Evolutionary conservation across 352 stramenopile species (phyloP).

Genomic region (Phytophthora idaei): DNA sequence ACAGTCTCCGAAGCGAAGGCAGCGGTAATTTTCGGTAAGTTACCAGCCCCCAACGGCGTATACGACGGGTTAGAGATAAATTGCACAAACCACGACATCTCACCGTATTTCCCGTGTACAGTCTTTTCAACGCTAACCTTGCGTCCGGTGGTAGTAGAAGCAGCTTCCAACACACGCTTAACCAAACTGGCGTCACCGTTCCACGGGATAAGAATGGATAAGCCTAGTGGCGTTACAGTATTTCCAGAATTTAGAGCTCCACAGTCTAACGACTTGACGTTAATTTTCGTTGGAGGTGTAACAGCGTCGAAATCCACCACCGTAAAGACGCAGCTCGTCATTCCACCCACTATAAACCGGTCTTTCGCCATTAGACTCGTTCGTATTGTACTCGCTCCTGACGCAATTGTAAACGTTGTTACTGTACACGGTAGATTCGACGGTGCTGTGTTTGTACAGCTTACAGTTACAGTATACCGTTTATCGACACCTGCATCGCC

Average conservation of each 20-base stretch:
- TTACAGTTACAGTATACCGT: conserved; percentile 35
- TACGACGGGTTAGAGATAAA: conserved; percentile 93
- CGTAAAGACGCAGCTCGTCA: conserved; percentile 59
- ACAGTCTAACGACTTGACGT: conserved; percentile 47
- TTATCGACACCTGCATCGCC: conserved; percentile 65
- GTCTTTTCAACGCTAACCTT: conserved; percentile 87
- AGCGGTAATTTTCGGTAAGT: conserved; percentile 76
- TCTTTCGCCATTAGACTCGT: conserved; percentile 39
- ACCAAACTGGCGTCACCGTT: conserved; percentile 66
- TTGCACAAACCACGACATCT: conserved; percentile 92
- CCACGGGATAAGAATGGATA: conserved; percentile 61
- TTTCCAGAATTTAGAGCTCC: conserved; percentile 32
- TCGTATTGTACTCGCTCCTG: conserved; percentile 37
- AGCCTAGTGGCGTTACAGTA: conserved; percentile 15
- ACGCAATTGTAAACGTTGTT: conserved; percentile 14
- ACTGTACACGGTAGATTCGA: conserved; percentile 11
- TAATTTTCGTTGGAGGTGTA: conserved; percentile 26
- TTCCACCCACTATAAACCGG: conserved; percentile 59
- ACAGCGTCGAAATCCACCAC: conserved; percentile 27
- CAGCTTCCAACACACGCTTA: conserved; percentile 61
- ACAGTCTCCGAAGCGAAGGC: conserved; percentile 37
- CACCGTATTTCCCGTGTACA: conserved; percentile 95
- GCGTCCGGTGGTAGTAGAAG: conserved; percentile 52
- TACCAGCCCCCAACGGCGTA: conserved; percentile 90
- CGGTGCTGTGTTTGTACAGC: conserved; percentile 11